Evolutionary conservation across 768 basidiomycete genomes (phyloP).

Genomic region (Strobilomyces echinocephalus): DNA sequence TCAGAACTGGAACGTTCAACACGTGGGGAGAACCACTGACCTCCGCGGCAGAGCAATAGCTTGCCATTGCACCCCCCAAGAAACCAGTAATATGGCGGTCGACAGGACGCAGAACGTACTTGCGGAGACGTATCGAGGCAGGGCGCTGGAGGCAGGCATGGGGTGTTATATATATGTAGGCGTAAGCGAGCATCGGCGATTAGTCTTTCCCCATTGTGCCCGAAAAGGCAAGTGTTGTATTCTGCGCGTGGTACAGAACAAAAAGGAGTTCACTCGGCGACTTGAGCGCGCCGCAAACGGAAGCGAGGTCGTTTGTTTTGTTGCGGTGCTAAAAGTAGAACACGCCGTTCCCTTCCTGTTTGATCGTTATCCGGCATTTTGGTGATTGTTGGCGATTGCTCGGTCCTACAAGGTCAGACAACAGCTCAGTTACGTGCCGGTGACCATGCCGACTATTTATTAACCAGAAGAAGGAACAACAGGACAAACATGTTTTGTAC

Average conservation of each 20-base stretch:
- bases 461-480: not conserved
- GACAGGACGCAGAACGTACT: not conserved
- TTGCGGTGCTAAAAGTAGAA: slow-evolving; percentile 12
- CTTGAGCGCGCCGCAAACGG: slow-evolving; percentile 2
- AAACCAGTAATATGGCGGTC: not conserved
- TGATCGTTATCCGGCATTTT: not conserved
- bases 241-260: slow-evolving; percentile 21
- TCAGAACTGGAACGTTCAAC: slow-evolving; percentile 4
- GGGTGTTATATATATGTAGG: slow-evolving; percentile 11
- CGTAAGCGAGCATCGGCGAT: slow-evolving; percentile 9
- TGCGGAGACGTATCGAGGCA: slow-evolving; percentile 3
- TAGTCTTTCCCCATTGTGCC: slow-evolving; percentile 24
- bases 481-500: not conserved
- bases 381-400: not conserved
- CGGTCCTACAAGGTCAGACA: not conserved
- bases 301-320: slow-evolving; percentile 10
- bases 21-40: slow-evolving; percentile 12
- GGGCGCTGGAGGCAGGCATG: not conserved
- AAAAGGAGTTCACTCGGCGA: slow-evolving; percentile 19
- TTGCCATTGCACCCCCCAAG: slow-evolving; percentile 19
- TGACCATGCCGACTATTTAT: not conserved
- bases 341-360: slow-evolving; percentile 3
- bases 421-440: slow-evolving; percentile 11
- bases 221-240: slow-evolving; percentile 31
- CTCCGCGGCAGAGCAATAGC: slow-evolving; percentile 27